Evolutionary conservation across 2,329 filamentous ascomycete species (phyloP).

Genomic region (Stachybotrys echinatus): DNA sequence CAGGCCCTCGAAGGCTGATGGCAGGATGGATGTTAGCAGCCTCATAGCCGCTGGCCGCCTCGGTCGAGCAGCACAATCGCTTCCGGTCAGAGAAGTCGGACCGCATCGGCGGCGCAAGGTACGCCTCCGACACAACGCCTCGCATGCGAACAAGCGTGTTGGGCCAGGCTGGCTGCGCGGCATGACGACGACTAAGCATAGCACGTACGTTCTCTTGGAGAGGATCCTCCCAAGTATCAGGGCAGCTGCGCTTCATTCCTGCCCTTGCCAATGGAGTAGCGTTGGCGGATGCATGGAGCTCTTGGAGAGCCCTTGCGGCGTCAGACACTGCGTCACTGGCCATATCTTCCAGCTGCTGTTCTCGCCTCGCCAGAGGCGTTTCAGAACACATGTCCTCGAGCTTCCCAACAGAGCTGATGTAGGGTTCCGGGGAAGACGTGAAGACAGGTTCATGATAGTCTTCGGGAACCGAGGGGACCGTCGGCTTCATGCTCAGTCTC

Average conservation of each 20-base stretch:
- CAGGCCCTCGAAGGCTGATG: slow-evolving; percentile 48
- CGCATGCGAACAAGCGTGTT: slow-evolving; percentile 31
- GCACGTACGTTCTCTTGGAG: slow-evolving; percentile 65
- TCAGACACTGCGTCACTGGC: slow-evolving; percentile 40
- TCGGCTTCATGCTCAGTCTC: slow-evolving; percentile 46
- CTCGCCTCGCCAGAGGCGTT: slow-evolving; percentile 38
- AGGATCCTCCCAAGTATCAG: slow-evolving; percentile 51
- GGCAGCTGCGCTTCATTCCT: slow-evolving; percentile 55
- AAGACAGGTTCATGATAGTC: slow-evolving; percentile 45
- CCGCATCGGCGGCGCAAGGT: slow-evolving; percentile 31
- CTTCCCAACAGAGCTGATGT: slow-evolving; percentile 47
- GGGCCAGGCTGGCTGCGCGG: slow-evolving; percentile 24
- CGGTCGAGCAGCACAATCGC: slow-evolving; percentile 61
- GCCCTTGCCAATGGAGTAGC: slow-evolving; percentile 28
- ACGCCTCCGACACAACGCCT: slow-evolving; percentile 15
- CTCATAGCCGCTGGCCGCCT: slow-evolving; percentile 44
- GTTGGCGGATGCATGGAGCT: slow-evolving; percentile 44
- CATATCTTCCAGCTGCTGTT: slow-evolving; percentile 40
- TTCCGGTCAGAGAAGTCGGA: slow-evolving; percentile 48
- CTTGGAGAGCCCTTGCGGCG: slow-evolving; percentile 54
- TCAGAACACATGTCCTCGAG: slow-evolving; percentile 44
- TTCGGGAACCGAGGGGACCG: slow-evolving; percentile 54
- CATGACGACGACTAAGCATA: slow-evolving; percentile 41
- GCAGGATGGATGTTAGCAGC: slow-evolving; percentile 42
- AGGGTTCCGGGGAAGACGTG: slow-evolving; percentile 53